Conservation (phyloP, 768 basidiomycete genomes). For the Tephrocybe sp. region DNA sequence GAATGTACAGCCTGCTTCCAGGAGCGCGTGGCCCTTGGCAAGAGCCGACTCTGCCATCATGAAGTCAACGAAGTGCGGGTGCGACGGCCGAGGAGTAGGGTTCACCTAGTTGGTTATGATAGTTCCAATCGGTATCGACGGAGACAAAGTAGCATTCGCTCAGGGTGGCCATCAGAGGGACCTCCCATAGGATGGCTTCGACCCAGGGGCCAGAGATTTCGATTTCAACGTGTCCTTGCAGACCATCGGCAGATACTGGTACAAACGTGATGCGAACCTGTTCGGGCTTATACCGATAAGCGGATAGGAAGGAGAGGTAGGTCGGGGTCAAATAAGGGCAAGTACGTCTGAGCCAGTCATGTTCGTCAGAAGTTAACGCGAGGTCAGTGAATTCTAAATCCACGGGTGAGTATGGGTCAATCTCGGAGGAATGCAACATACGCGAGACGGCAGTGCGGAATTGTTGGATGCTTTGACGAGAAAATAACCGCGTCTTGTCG, state of each 20-base stretch:
- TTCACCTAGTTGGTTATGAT: slow-evolving; percentile 78
- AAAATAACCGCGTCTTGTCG: slow-evolving; percentile 62
- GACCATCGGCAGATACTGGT: slow-evolving; percentile 50
- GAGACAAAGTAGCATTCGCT: slow-evolving; percentile 86
- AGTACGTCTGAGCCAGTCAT: slow-evolving; percentile 56
- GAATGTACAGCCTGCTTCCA: slow-evolving; percentile 66
- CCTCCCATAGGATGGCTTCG: slow-evolving; percentile 93
- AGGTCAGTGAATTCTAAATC: slow-evolving; percentile 67
- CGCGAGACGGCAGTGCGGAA: slow-evolving; percentile 57
- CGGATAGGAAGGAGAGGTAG: slow-evolving; percentile 78
- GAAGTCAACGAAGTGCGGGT: background rate
- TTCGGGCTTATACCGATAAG: slow-evolving; percentile 71
- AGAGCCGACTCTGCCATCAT: slow-evolving; percentile 64
- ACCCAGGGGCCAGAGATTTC: slow-evolving; percentile 72
- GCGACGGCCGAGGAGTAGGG: slow-evolving; percentile 1
- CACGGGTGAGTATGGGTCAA: slow-evolving; percentile 1
- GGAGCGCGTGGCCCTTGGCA: slow-evolving; percentile 63
- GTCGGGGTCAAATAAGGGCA: slow-evolving; percentile 74
- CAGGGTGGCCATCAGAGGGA: slow-evolving; percentile 90
- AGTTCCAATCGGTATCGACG: slow-evolving; percentile 79
- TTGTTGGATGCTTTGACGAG: slow-evolving; percentile 59
- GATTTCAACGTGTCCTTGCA: slow-evolving; percentile 69
- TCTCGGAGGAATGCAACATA: slow-evolving; percentile 30
- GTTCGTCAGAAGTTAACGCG: slow-evolving; percentile 59
- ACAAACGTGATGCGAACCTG: slow-evolving; percentile 69